A percentile compares a stretch with the other conserved stretches of the same genome.
These are phyloP conservation scores for Spatholobus suberectus DNA, from an alignment of 306 rosid species.

Conservation along the genomic window DNA sequence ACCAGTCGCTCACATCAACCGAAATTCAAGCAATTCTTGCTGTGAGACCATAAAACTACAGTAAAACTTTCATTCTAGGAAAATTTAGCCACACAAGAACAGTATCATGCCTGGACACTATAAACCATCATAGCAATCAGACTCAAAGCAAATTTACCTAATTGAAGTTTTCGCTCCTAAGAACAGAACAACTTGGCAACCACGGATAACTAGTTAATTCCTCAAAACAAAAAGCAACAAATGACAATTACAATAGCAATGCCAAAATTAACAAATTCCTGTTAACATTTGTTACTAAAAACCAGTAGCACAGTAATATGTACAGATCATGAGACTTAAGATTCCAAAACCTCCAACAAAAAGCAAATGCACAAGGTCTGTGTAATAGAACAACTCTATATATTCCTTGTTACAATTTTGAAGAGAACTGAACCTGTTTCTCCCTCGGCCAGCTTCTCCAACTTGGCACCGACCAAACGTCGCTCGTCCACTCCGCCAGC, in stretches of 20 bases:
- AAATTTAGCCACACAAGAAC: background rate
- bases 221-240: conserved; percentile 6
- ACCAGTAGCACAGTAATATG: background rate
- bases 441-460: conserved; percentile 99
- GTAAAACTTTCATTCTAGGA: background rate
- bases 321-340: conserved; percentile 1
- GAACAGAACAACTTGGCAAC: conserved; percentile 23
- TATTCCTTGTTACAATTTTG: background rate
- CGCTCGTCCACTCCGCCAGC: conserved; percentile 98
- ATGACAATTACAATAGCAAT: conserved; percentile 3
- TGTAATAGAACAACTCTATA: conserved; percentile 6
- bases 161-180: background rate
- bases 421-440: conserved; percentile 69
- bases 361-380: conserved; percentile 30
- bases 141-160: conserved; percentile 24
- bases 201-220: conserved; percentile 6
- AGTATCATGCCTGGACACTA: background rate
- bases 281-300: background rate
- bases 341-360: conserved; percentile 14
- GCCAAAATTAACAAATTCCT: conserved; percentile 14
- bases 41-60: background rate
- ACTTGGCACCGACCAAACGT: conserved; percentile 93
- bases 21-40: conserved; percentile 29
- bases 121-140: background rate
- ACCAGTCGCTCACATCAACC: background rate